Base-by-base conservation (phyloP, 768 basidiomycete species). In the Gymnopilus junonius region DNA sequence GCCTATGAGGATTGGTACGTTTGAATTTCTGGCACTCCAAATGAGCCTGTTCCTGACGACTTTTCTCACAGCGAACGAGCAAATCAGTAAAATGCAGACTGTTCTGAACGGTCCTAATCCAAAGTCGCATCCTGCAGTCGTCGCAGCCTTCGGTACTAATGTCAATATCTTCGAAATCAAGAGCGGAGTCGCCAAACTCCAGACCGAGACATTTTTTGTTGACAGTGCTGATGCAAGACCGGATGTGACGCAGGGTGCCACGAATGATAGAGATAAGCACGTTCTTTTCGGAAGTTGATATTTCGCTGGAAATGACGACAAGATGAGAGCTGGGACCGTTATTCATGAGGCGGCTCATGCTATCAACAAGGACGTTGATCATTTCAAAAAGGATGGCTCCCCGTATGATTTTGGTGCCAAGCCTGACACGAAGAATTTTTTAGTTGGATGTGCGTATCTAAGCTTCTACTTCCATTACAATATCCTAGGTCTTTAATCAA, bases 141-240 rank as follows among this genome's bases (percentile, higher is more conserved):
- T 46, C 29, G 48, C 32, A 27, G 55, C 43, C 10, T 62, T 62
- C 53, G 61, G 61, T 4, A 37, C 54, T 7, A 46, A 62, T 11
- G 54, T 55, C 6, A 62, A 62, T 32, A 56, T 62, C 11, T 15
- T 29, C 23, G 55, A 56, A 48, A 62, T 62, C 40, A 56, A 39
- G 32, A 55, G 21, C 12, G 56, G 21, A 1, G 61, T 62, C 43
- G 21, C 42, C 8, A 25, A 25, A 17, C 42, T 62, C 8, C 4
- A 1, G 2, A 15, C 39, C 8, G 43, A 54, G 29, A 55, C 37
- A 12, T 56, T 62, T 14, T n/a, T 45, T 2, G 32, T 62, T 4
- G 10, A 8, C 12, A 37, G 50, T 43, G 8, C 61, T 21, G 37
- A 56, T 14, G 4, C 61, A 5, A 34, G 7, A 8, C n/a, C 39